A percentile compares a stretch with the other conserved stretches of the same genome.
Conservation (phyloP, 805 yeast species). For the Huiozyma naganishii region DNA sequence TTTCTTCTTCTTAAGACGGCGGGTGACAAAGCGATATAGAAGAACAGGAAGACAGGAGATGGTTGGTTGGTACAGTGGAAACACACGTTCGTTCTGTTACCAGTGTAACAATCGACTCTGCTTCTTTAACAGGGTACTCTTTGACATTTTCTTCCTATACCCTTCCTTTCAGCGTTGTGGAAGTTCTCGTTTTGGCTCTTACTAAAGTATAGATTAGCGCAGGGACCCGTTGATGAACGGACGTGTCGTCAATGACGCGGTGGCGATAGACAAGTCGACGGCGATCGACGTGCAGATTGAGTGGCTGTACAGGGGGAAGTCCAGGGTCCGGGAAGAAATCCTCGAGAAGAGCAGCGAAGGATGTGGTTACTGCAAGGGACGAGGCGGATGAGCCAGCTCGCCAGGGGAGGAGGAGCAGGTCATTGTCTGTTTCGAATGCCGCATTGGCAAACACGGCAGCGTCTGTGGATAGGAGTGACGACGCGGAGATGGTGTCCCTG, state of each 20-base stretch:
- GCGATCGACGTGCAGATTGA: constrained; percentile 59
- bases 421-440: constrained; percentile 14
- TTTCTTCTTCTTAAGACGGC: too few relatives aligned
- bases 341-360: not conserved
- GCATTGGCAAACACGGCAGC: constrained; percentile 3
- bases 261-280: not conserved
- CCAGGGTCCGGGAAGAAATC: constrained; percentile 13
- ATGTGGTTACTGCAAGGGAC: not conserved
- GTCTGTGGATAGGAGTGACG: not conserved
- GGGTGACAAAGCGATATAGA: too few relatives aligned
- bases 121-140: too few relatives aligned
- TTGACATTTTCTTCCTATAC: too few relatives aligned
- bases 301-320: constrained; percentile 71
- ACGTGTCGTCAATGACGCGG: too few relatives aligned
- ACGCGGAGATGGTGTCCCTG: not conserved
- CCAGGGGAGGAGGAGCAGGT: constrained; percentile 10
- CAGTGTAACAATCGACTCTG: too few relatives aligned
- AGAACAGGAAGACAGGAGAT: too few relatives aligned
- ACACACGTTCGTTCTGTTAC: too few relatives aligned
- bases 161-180: too few relatives aligned
- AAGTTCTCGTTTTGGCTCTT: not conserved
- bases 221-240: not conserved
- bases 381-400: not conserved
- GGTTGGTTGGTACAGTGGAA: too few relatives aligned
- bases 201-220: not conserved